A percentile compares a stretch with the other conserved stretches of the same genome.
phyloP scores from a whole-genome alignment of 2,329 filamentous ascomycete species.

The Cladosporium oxysporum region DNA sequence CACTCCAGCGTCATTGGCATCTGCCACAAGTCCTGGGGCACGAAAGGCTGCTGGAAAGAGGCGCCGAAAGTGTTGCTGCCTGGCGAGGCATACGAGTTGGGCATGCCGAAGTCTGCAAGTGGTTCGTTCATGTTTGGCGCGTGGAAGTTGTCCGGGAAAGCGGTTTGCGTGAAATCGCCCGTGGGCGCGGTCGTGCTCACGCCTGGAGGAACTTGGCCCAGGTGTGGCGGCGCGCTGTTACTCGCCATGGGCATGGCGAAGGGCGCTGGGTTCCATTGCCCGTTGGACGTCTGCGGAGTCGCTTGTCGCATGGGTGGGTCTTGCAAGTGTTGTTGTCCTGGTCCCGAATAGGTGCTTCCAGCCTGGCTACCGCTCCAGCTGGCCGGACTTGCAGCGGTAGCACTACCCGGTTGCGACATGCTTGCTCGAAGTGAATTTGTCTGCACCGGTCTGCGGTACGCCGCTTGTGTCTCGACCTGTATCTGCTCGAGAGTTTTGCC shows the following conservation, averaged over 20 bases:
- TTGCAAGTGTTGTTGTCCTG: conserved; percentile 18
- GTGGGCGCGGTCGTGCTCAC: neutral
- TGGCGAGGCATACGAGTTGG: conserved; percentile 15
- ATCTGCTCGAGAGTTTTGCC: conserved; percentile 39
- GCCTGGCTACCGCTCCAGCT: conserved; percentile 31
- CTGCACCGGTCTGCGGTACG: conserved; percentile 36
- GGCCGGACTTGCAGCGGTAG: conserved; percentile 30
- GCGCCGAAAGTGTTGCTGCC: conserved; percentile 22
- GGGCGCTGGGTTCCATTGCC: conserved; percentile 21
- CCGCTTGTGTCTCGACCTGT: conserved; percentile 38
- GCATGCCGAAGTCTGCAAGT: conserved; percentile 23
- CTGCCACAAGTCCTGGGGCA: conserved; percentile 92
- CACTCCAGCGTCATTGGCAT: conserved; percentile 96
- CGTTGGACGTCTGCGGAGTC: conserved; percentile 13
- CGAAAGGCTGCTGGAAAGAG: conserved; percentile 77
- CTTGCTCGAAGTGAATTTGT: conserved; percentile 35
- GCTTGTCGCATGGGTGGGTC: conserved; percentile 1
- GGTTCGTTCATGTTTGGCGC: conserved; percentile 20
- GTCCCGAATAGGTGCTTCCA: neutral
- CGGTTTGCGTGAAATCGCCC: neutral
- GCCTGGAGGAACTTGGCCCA: neutral
- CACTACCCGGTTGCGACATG: conserved; percentile 30
- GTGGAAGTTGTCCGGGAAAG: conserved; percentile 11
- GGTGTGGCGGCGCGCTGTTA: neutral
- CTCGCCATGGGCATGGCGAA: conserved; percentile 12